These are phyloP conservation scores for Phyllosticta paracitricarpa DNA, from an alignment of 2,329 filamentous ascomycete genomes.

Conservation along the genomic window DNA sequence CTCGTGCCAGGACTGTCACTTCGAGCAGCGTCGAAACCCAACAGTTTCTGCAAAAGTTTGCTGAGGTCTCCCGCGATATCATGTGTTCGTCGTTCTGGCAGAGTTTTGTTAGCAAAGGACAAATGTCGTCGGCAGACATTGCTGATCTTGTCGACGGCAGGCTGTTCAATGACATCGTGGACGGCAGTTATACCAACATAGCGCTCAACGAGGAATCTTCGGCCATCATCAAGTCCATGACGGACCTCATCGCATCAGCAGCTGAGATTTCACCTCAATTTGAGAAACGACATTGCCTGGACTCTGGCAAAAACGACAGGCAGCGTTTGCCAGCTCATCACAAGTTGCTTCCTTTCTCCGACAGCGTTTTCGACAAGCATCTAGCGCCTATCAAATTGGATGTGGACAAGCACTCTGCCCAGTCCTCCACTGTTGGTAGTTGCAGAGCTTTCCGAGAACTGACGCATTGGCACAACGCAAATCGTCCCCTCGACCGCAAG, in stretches of 20 bases:
- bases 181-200: not conserved
- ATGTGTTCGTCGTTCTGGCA: not conserved
- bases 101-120: not conserved
- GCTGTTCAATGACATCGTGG: slow-evolving; percentile 23
- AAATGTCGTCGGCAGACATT: slow-evolving; percentile 23
- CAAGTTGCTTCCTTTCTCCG: slow-evolving; percentile 36
- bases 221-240: not conserved
- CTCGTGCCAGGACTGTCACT: not conserved
- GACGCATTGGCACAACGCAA: slow-evolving; percentile 54
- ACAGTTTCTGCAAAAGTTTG: not conserved
- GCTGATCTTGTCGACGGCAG: slow-evolving; percentile 49
- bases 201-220: not conserved
- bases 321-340: not conserved
- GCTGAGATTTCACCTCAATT: too few species aligned
- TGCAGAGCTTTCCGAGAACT: slow-evolving; percentile 38
- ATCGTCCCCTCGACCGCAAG: slow-evolving; percentile 39
- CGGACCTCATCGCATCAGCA: not conserved
- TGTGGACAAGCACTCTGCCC: slow-evolving; percentile 23
- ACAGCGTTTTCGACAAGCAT: slow-evolving; percentile 39
- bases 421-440: slow-evolving; percentile 16
- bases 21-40: not conserved
- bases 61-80: not conserved
- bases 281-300: not conserved
- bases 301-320: not conserved
- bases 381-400: slow-evolving; percentile 34